phyloP scores from a whole-genome alignment of 192 early-diverging fungal genomes.

The Phlyctochytrium planicorne region DNA sequence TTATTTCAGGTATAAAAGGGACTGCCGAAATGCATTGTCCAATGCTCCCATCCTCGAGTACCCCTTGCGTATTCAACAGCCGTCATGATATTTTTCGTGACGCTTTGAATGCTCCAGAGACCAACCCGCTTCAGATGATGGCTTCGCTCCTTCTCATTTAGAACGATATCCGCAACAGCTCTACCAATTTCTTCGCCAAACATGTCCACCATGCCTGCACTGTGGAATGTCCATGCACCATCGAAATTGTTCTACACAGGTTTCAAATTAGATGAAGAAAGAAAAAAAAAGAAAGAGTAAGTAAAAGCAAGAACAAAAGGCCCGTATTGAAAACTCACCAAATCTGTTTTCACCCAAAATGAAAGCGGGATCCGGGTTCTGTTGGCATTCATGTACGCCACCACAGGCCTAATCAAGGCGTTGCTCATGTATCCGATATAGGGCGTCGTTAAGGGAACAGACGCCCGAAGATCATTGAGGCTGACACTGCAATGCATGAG shows the following conservation, averaged over 20 bases:
- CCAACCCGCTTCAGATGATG: slow-evolving; percentile 83
- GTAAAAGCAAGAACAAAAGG: slow-evolving; percentile 8
- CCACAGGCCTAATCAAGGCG: slow-evolving; percentile 87
- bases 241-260: slow-evolving; percentile 72
- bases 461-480: slow-evolving; percentile 89
- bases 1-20: slow-evolving; percentile 4
- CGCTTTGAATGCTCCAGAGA: slow-evolving; percentile 80
- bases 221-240: slow-evolving; percentile 89
- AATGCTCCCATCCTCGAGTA: slow-evolving; percentile 4
- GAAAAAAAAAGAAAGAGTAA: slow-evolving; percentile 1
- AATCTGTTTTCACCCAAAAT: slow-evolving; percentile 72
- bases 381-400: slow-evolving; percentile 92
- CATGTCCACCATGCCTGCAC: slow-evolving; percentile 71
- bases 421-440: slow-evolving; percentile 76
- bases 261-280: not conserved
- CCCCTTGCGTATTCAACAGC: slow-evolving; percentile 74
- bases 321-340: slow-evolving; percentile 53
- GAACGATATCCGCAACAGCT: slow-evolving; percentile 72
- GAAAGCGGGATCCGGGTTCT: slow-evolving; percentile 81
- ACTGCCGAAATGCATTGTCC: slow-evolving; percentile 4
- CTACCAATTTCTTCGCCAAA: slow-evolving; percentile 81
- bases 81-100: slow-evolving; percentile 68
- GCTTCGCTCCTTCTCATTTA: slow-evolving; percentile 80
- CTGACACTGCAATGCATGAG: slow-evolving; percentile 79
- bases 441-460: slow-evolving; percentile 72